phyloP scores from a whole-genome alignment of 2,329 filamentous ascomycete genomes.

The Lasiodiplodia gonubiensis region DNA sequence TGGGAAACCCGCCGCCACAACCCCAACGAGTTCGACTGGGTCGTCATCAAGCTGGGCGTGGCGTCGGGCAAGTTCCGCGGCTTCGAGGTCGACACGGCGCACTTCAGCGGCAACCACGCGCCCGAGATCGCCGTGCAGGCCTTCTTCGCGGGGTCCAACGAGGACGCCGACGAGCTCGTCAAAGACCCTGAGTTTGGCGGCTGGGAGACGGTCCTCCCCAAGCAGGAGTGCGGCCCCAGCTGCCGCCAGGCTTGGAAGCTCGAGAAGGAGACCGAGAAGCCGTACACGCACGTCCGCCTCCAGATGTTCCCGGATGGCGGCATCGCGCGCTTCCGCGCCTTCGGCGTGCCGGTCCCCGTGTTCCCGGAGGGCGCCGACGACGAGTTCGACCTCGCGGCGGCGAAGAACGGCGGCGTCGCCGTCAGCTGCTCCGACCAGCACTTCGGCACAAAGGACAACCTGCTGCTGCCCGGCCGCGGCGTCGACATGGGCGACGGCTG shows the following conservation, averaged over 20 bases:
- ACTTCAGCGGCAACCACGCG: conserved; percentile 83
- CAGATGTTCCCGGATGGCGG: conserved; percentile 88
- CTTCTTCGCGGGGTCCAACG: conserved; percentile 62
- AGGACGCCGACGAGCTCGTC: conserved; percentile 64
- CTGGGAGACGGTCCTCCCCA: conserved; percentile 75
- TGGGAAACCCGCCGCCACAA: conserved; percentile 70
- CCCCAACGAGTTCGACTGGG: conserved; percentile 63
- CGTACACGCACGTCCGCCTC: conserved; percentile 78
- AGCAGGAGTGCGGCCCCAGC: conserved; percentile 74
- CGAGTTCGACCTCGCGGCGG: conserved; percentile 76
- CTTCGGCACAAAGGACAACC: conserved; percentile 80
- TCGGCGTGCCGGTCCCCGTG: conserved; percentile 76
- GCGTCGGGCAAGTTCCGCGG: conserved; percentile 74
- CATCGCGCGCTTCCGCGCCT: conserved; percentile 79
- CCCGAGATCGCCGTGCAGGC: conserved; percentile 80
- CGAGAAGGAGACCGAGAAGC: conserved; percentile 60
- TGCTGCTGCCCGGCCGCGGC: conserved; percentile 77
- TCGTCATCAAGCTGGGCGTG: conserved; percentile 63
- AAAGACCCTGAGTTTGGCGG: conserved; percentile 45
- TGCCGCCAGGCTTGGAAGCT: conserved; percentile 77
- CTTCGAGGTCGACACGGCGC: conserved; percentile 79
- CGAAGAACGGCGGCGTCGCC: conserved; percentile 78
- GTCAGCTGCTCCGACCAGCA: conserved; percentile 81
- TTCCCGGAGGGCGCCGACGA: conserved; percentile 70
- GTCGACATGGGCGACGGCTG: conserved; percentile 89